A percentile compares a stretch with the other conserved stretches of the same genome.
These are phyloP conservation scores for Lyophyllum shimeji DNA, from an alignment of 768 basidiomycete species.

Conservation along the genomic window DNA sequence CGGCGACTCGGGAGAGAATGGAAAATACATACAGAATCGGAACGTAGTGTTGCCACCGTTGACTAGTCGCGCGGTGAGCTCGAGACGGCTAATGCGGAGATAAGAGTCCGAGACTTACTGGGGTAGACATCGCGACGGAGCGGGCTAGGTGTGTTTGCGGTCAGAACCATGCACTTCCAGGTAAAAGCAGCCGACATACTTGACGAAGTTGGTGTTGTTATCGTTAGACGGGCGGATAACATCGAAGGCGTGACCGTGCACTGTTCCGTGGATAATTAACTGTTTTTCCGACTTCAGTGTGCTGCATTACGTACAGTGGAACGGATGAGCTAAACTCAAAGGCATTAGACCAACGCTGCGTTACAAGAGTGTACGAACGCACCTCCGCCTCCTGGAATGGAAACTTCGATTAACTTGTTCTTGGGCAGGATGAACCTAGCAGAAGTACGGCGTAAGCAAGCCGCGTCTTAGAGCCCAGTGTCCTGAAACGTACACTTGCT, in stretches of 20 bases:
- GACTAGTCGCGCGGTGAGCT: slow-evolving; percentile 16
- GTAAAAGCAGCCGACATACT: slow-evolving; percentile 12
- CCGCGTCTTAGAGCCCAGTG: neutral
- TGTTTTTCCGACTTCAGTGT: no score
- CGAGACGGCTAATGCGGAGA: no score
- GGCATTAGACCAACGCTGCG: neutral
- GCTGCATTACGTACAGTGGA: slow-evolving; percentile 30
- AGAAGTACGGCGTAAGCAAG: neutral
- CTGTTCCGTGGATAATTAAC: slow-evolving; percentile 8
- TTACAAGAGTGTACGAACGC: neutral
- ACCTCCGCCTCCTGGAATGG: slow-evolving; percentile 34
- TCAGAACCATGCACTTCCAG: neutral
- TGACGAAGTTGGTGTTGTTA: slow-evolving; percentile 26
- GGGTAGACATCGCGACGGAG: slow-evolving; percentile 26
- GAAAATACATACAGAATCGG: slow-evolving; percentile 28
- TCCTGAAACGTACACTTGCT: slow-evolving; percentile 19
- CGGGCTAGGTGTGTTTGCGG: slow-evolving; percentile 10
- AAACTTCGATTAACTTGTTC: slow-evolving; percentile 21
- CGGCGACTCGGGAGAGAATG: neutral
- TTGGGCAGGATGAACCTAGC: slow-evolving; percentile 12
- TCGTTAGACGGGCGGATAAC: slow-evolving; percentile 24
- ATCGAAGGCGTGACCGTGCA: slow-evolving; percentile 32
- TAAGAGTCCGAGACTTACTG: slow-evolving; percentile 11
- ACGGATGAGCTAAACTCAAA: slow-evolving; percentile 22
- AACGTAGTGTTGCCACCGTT: slow-evolving; percentile 36